Evolutionary conservation across 1,284 basidiomycete genomes (phyloP), one percentile per base, ranked within the genome.

Genomic region (Cutaneotrichosporon sp.): DNA sequence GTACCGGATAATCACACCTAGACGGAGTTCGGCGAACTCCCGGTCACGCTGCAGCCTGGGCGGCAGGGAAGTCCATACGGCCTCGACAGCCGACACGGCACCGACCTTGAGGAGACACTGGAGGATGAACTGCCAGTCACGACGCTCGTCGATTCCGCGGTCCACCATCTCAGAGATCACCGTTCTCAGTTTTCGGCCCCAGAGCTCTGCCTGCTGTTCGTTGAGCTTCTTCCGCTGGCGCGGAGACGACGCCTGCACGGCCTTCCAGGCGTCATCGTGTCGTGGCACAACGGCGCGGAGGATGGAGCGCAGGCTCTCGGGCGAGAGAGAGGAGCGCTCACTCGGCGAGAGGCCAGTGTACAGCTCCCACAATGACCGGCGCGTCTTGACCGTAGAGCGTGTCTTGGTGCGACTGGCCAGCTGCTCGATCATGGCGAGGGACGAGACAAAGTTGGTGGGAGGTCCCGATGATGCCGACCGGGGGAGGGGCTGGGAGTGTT

Each of bases 121-220:
- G n/a, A 60, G 25, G 8, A 52, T 43, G 37, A 57, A 46, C 7
- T 44, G 38, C 59, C 59, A 60, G 49, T 60, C 59, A 17, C 25
- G 33, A 22, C 46, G 29, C 17, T 41, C 11, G 29, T 46, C 45
- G 5, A 38, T 49, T 10, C 38, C n/a, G 42, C 52, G 48, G 4
- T n/a, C 16, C 10, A 51, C 27, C 12, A 57, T 32, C 22, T 48
- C 39, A 20, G 37, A 17, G 46, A 60, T 53, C 41, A 60, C 52
- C 16, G 55, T 16, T 1, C 46, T 45, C 12, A 60, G 44, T n/a
- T 52, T 43, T 5, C 19, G 9, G 25, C 54, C 52, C 50, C 52
- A 54, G 17, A 12, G 24, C 19, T 27, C 25, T 24, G 41, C 39
- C 19, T 25, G 33, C 12, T 16, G 19, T 25, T 35, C 31, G 25